These are phyloP conservation scores for Candida nanaspora DNA, from an alignment of 805 yeast species.

Conservation along the genomic window DNA sequence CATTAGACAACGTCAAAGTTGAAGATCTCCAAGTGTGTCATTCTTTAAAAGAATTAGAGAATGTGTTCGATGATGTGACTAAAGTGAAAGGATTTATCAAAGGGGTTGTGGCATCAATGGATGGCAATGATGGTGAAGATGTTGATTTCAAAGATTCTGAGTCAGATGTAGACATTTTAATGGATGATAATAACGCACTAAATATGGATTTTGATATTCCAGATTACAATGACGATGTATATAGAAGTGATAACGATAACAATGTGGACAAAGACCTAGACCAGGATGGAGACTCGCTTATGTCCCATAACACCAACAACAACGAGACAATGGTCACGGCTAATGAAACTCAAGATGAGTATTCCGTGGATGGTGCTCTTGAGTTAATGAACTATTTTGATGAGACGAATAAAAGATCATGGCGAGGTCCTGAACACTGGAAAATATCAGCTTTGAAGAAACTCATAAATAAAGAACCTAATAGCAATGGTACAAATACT, in stretches of 20 bases:
- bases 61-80: not conserved
- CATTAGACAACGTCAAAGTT: not conserved
- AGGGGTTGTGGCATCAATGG: not conserved
- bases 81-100: not conserved
- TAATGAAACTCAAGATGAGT: no score
- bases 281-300: slow-evolving; percentile 27
- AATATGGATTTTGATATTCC: not conserved
- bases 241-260: not conserved
- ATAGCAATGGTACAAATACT: not conserved
- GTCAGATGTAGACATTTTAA: not conserved
- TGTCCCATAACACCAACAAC: no score
- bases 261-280: slow-evolving; percentile 2
- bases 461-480: slow-evolving; percentile 1
- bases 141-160: not conserved
- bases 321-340: no score
- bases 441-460: slow-evolving; percentile 56
- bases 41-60: not conserved
- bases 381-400: slow-evolving; percentile 78
- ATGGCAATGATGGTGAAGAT: not conserved
- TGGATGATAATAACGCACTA: not conserved
- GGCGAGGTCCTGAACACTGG: slow-evolving; percentile 93
- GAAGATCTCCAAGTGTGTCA: not conserved
- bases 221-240: not conserved
- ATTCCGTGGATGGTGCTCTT: slow-evolving; percentile 22
- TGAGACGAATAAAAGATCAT: slow-evolving; percentile 53